A percentile compares a stretch with the other conserved stretches of the same genome.
Evolutionary conservation across 148 eudicot species (phyloP).

Genomic region (Spergularia bocconei): DNA sequence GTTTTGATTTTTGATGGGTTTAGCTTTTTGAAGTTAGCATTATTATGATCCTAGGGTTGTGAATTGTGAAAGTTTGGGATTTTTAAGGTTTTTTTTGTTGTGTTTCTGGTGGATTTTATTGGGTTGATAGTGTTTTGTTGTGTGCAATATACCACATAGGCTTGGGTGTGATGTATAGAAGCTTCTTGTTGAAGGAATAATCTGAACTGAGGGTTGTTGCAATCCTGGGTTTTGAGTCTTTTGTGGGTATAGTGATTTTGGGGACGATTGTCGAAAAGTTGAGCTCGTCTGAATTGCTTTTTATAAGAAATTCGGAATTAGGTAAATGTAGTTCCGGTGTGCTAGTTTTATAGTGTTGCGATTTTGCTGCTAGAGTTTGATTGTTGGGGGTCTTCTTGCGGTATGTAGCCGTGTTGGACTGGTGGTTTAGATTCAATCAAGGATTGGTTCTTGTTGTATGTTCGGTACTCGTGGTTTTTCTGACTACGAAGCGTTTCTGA

Average conservation of each 20-base stretch:
- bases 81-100: not conserved
- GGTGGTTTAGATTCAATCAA: not conserved
- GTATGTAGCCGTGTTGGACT: not conserved
- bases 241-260: not conserved
- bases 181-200: not conserved
- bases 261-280: not conserved
- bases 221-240: not conserved
- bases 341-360: not conserved
- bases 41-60: slow-evolving; percentile 6
- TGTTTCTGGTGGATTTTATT: not conserved
- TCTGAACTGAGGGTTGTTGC: not conserved
- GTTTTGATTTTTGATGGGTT: slow-evolving; percentile 8
- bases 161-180: not conserved
- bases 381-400: not conserved
- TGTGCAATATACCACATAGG: too few species aligned
- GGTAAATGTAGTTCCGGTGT: not conserved
- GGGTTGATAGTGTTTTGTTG: not conserved
- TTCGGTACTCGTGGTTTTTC: not conserved
- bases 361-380: not conserved
- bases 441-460: not conserved
- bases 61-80: slow-evolving; percentile 1
- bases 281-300: not conserved
- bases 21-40: not conserved
- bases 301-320: not conserved
- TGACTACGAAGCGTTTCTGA: too few species aligned